Evolutionary conservation across 306 rosid genomes (phyloP).

Genomic region (Prinsepia uniflora): DNA sequence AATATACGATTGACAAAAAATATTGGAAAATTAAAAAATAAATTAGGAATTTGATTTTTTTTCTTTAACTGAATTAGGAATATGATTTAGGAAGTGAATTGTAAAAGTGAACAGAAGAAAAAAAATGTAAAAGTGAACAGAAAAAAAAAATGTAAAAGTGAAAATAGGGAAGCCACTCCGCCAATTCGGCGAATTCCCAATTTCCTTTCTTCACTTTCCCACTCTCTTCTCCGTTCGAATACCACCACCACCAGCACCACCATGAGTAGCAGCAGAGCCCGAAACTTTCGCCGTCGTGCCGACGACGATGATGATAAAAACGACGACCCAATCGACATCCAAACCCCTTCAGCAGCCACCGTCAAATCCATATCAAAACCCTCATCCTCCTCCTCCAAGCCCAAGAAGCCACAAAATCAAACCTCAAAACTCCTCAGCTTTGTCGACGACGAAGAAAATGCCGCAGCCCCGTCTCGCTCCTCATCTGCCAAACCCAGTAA

Average conservation of each 20-base stretch:
- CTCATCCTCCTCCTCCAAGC: conserved; percentile 35
- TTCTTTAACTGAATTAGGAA: too few relatives aligned
- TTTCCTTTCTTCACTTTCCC: not conserved
- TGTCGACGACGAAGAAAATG: conserved; percentile 67
- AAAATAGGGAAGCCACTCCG: not conserved
- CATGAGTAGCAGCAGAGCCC: conserved; percentile 67
- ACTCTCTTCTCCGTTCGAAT: conserved; percentile 12
- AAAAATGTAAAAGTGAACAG: not conserved
- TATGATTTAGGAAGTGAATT: not conserved
- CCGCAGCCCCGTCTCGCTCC: conserved; percentile 38
- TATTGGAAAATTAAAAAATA: too few relatives aligned
- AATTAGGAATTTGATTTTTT: too few relatives aligned
- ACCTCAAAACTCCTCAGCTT: conserved; percentile 79
- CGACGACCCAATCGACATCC: conserved; percentile 28
- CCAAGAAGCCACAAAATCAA: conserved; percentile 53
- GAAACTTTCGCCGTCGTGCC: conserved; percentile 85
- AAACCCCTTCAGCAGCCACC: conserved; percentile 26
- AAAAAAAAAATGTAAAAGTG: too few relatives aligned
- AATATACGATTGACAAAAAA: too few relatives aligned
- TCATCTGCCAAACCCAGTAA: conserved; percentile 37
- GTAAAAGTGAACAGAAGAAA: not conserved
- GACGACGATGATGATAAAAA: conserved; percentile 40
- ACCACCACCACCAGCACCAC: conserved; percentile 14
- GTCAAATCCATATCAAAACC: conserved; percentile 38
- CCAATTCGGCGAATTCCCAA: not conserved